These are phyloP conservation scores for Imleria badia DNA, from an alignment of 768 basidiomycete species.

Conservation along the genomic window DNA sequence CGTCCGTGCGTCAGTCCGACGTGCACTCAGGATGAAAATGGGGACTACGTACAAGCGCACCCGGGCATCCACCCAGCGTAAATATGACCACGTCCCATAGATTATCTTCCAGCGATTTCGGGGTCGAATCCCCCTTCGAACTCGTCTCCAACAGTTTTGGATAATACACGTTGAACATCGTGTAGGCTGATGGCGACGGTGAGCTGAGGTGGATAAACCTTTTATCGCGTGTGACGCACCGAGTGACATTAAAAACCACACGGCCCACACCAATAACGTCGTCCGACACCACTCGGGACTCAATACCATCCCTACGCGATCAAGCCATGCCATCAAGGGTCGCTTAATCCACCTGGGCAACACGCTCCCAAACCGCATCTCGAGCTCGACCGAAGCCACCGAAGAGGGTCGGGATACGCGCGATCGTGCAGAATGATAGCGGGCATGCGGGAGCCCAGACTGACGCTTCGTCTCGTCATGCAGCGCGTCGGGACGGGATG, in stretches of 20 bases:
- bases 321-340: conserved; percentile 68
- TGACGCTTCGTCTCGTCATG: conserved; percentile 19
- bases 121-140: conserved; percentile 17
- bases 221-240: conserved; percentile 44
- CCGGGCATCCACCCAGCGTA: conserved; percentile 81
- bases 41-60: conserved; percentile 63
- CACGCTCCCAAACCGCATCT: conserved; percentile 38
- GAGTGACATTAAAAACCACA: conserved; percentile 76
- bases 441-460: neutral
- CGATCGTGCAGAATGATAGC: conserved; percentile 5
- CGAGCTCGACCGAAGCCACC: conserved; percentile 37
- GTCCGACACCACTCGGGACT: conserved; percentile 73
- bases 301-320: conserved; percentile 67
- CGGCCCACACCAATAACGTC: conserved; percentile 75
- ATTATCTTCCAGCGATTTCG: conserved; percentile 56
- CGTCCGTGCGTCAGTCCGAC: neutral
- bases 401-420: conserved; percentile 38
- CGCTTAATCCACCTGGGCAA: conserved; percentile 56
- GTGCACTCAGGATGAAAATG: neutral
- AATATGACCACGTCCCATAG: conserved; percentile 88
- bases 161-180: conserved; percentile 92
- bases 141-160: conserved; percentile 78
- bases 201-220: neutral
- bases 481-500: conserved; percentile 7
- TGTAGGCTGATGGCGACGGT: conserved; percentile 55